These are phyloP conservation scores for Lycium ferocissimum DNA, from an alignment of 257 asterid genomes.

Conservation along the genomic window DNA sequence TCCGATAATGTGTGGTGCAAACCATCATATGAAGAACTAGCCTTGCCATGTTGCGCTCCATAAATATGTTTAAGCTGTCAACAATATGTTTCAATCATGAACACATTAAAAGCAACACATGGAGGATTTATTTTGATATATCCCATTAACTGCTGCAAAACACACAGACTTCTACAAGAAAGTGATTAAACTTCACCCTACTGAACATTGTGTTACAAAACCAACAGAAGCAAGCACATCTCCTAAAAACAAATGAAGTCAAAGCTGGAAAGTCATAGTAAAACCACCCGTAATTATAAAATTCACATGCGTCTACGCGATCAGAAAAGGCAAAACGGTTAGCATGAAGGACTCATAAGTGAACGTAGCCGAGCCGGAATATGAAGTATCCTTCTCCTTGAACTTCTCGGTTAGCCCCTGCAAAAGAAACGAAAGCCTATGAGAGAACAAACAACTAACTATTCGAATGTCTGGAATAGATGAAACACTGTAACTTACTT, in stretches of 20 bases:
- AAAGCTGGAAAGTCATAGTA: background rate
- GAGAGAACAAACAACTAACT: background rate
- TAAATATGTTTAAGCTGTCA: background rate
- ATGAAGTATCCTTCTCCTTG: constrained; percentile 87
- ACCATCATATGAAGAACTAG: no score
- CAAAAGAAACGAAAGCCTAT: background rate
- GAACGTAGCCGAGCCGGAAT: constrained; percentile 85
- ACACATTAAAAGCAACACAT: background rate
- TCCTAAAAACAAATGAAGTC: background rate
- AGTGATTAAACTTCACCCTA: background rate
- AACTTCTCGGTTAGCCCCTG: constrained; percentile 97
- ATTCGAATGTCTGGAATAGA: background rate
- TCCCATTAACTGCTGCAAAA: background rate
- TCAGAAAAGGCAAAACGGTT: constrained; percentile 81
- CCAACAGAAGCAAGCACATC: background rate
- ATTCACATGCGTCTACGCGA: constrained; percentile 54
- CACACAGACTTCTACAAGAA: constrained; percentile 5
- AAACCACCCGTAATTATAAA: background rate
- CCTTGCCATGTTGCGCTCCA: no score
- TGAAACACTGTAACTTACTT: constrained; percentile 48
- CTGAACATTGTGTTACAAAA: background rate
- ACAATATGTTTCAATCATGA: background rate
- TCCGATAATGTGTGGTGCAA: no score
- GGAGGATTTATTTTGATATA: background rate
- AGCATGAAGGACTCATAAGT: constrained; percentile 84